Percentiles rank a stretch among this genome's conserved stretches.
phyloP scores from a whole-genome alignment of 2,329 filamentous ascomycete genomes.

The Fusarium longipes region DNA sequence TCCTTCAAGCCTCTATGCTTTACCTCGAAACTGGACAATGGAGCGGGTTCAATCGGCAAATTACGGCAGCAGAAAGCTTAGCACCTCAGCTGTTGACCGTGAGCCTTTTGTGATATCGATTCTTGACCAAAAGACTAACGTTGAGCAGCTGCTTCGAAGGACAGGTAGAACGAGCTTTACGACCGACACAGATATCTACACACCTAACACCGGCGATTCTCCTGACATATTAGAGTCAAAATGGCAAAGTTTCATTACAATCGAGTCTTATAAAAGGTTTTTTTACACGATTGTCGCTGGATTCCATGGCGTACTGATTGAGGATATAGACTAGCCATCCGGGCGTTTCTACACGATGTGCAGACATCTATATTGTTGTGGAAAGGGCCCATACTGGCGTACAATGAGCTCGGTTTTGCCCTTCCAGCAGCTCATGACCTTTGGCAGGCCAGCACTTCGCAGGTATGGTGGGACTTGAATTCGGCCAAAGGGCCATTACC shows the following conservation, averaged over 20 bases:
- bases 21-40: constrained; percentile 42
- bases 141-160: constrained; percentile 37
- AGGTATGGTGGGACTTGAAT: constrained; percentile 38
- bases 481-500: constrained; percentile 20
- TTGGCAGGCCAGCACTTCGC: constrained; percentile 36
- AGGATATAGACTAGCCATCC: constrained; percentile 35
- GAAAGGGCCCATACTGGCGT: constrained; percentile 38
- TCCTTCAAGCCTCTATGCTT: constrained; percentile 41
- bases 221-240: constrained; percentile 37
- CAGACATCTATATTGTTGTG: constrained; percentile 41
- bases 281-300: not conserved
- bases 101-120: constrained; percentile 8
- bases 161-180: constrained; percentile 37
- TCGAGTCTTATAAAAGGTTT: constrained; percentile 43
- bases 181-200: constrained; percentile 27
- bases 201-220: constrained; percentile 28
- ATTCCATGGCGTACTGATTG: constrained; percentile 18
- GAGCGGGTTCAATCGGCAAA: constrained; percentile 40
- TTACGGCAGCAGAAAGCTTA: constrained; percentile 36
- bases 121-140: constrained; percentile 10
- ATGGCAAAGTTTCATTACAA: constrained; percentile 33
- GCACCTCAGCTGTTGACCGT: constrained; percentile 34
- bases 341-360: constrained; percentile 40
- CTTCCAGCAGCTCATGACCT: constrained; percentile 39
- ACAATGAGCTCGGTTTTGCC: constrained; percentile 40